Percentiles rank a stretch among this genome's conserved stretches.
These are phyloP conservation scores for Alternaria rosae DNA, from an alignment of 2,329 filamentous ascomycete species.

Conservation along the genomic window DNA sequence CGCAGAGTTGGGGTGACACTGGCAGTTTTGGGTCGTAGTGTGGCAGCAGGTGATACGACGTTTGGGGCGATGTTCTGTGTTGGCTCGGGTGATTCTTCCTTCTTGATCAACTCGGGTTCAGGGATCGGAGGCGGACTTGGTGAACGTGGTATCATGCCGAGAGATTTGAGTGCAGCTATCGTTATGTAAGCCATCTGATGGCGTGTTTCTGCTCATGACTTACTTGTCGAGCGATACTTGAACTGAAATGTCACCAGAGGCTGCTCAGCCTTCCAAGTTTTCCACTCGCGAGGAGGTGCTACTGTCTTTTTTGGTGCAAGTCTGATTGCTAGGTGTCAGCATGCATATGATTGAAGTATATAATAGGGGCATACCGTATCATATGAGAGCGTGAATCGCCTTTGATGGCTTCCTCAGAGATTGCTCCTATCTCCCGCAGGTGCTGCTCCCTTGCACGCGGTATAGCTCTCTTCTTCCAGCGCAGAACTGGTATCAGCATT, in stretches of 20 bases:
- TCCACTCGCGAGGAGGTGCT: too few species aligned
- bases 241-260: background rate
- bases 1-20: background rate
- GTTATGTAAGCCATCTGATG: background rate
- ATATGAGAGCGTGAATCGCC: background rate
- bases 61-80: background rate
- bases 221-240: background rate
- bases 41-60: background rate
- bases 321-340: too few species aligned
- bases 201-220: background rate
- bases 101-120: too few species aligned
- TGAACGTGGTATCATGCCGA: background rate
- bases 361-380: background rate
- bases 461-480: too few species aligned
- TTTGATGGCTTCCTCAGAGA: background rate
- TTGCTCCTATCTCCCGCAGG: background rate
- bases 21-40: background rate
- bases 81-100: background rate
- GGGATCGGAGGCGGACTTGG: background rate
- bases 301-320: background rate
- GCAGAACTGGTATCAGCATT: rapidly evolving
- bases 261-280: too few species aligned
- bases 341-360: background rate
- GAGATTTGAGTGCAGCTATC: background rate
- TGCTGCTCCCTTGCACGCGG: too few species aligned